Percentiles rank a stretch among this genome's conserved stretches.
phyloP scores from a whole-genome alignment of 179 eudicot species.

The Silene coronaria region DNA sequence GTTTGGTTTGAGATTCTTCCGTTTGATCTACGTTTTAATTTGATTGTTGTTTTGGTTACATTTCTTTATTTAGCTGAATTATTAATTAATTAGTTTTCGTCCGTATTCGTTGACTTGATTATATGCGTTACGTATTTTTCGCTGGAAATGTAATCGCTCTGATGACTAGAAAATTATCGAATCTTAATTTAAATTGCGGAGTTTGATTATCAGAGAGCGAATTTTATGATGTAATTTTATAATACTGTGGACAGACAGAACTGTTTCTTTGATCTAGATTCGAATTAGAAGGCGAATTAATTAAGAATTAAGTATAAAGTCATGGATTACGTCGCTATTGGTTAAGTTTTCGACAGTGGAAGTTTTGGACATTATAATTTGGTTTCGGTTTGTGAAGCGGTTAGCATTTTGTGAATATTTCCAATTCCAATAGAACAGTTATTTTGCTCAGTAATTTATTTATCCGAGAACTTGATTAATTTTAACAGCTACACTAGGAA shows the following conservation, averaged over 20 bases:
- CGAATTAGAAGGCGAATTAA: not conserved
- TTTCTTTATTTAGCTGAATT: not conserved
- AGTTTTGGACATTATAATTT: not conserved
- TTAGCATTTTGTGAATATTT: not conserved
- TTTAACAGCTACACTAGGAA: not conserved
- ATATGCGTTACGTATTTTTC: not conserved
- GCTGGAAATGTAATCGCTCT: not conserved
- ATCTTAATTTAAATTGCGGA: not conserved
- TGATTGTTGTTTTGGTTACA: not conserved
- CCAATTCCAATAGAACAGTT: constrained; percentile 3
- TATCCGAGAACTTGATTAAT: too few relatives aligned
- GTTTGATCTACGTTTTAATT: constrained; percentile 16
- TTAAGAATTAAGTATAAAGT: not conserved
- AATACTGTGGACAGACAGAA: not conserved
- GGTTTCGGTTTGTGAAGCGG: not conserved
- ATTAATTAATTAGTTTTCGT: not conserved
- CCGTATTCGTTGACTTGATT: constrained; percentile 23
- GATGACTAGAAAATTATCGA: constrained; percentile 2
- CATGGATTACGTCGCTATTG: not conserved
- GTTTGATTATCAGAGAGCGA: not conserved
- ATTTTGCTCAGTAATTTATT: not conserved
- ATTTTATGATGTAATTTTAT: not conserved
- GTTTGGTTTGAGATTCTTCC: constrained; percentile 10
- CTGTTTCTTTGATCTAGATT: constrained; percentile 1
- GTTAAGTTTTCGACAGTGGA: not conserved